Percentiles rank a stretch among this genome's conserved stretches.
These are phyloP conservation scores for Tetrastigma voinierianum DNA, from an alignment of 164 flowering plant species.

Conservation along the genomic window DNA sequence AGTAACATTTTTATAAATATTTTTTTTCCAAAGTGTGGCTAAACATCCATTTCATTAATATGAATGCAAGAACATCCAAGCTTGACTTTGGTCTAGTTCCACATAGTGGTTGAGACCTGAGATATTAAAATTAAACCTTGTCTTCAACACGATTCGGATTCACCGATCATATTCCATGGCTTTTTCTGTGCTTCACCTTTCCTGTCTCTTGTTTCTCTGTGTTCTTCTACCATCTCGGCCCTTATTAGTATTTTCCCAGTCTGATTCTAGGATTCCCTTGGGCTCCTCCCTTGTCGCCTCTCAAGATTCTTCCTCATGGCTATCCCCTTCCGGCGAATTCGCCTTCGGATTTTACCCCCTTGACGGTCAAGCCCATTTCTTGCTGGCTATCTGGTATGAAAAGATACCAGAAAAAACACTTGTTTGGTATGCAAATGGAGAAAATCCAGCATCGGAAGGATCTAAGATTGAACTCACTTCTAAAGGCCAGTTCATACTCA, in stretches of 20 bases:
- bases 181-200: not conserved
- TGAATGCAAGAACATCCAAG: too few species aligned
- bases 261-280: not conserved
- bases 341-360: not conserved
- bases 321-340: slow-evolving; percentile 1
- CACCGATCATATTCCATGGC: not conserved
- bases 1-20: too few species aligned
- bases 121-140: too few species aligned
- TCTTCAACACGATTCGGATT: too few species aligned
- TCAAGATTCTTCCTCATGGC: not conserved
- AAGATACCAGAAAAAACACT: slow-evolving; percentile 8
- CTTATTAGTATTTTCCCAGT: not conserved
- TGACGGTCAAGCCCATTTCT: not conserved
- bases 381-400: slow-evolving; percentile 11
- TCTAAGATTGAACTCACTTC: not conserved
- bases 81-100: too few species aligned
- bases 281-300: not conserved
- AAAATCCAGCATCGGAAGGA: not conserved
- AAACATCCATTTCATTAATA: too few species aligned
- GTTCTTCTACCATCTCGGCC: not conserved
- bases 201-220: not conserved
- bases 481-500: not conserved
- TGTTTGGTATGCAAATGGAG: slow-evolving; percentile 6
- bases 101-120: too few species aligned
- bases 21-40: too few species aligned